These are phyloP conservation scores for Talaromyces sp. DNA, from an alignment of 2,329 filamentous ascomycete genomes.

Conservation along the genomic window DNA sequence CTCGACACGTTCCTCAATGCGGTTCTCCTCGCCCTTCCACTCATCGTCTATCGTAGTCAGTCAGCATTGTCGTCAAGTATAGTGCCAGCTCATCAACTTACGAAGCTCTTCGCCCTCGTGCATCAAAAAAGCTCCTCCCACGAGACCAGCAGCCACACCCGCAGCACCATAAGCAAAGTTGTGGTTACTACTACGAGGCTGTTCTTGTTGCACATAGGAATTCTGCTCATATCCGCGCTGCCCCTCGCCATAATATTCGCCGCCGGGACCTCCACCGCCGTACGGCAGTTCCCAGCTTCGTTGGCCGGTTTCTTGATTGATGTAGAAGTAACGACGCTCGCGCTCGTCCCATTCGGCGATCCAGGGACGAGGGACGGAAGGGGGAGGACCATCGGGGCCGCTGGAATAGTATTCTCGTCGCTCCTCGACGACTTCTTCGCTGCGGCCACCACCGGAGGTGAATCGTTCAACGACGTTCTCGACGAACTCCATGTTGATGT, in stretches of 20 bases:
- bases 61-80: not conserved
- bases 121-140: conserved; percentile 45
- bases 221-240: conserved; percentile 12
- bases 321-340: conserved; percentile 42
- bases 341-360: conserved; percentile 43
- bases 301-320: conserved; percentile 48
- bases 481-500: conserved; percentile 27
- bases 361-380: conserved; percentile 41
- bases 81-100: conserved; percentile 17
- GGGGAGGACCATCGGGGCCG: conserved; percentile 11
- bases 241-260: conserved; percentile 23
- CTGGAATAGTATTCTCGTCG: conserved; percentile 16
- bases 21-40: conserved; percentile 33
- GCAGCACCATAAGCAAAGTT: conserved; percentile 36
- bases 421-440: conserved; percentile 21
- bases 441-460: conserved; percentile 20
- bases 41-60: conserved; percentile 27
- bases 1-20: conserved; percentile 34
- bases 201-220: conserved; percentile 17
- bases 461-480: conserved; percentile 27
- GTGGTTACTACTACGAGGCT: conserved; percentile 30
- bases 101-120: conserved; percentile 45
- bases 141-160: conserved; percentile 41
- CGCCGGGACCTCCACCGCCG: conserved; percentile 24
- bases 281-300: conserved; percentile 38